Base-by-base conservation (phyloP, 2,329 filamentous ascomycete species). In the Coniosporium tulheliwenetii region DNA sequence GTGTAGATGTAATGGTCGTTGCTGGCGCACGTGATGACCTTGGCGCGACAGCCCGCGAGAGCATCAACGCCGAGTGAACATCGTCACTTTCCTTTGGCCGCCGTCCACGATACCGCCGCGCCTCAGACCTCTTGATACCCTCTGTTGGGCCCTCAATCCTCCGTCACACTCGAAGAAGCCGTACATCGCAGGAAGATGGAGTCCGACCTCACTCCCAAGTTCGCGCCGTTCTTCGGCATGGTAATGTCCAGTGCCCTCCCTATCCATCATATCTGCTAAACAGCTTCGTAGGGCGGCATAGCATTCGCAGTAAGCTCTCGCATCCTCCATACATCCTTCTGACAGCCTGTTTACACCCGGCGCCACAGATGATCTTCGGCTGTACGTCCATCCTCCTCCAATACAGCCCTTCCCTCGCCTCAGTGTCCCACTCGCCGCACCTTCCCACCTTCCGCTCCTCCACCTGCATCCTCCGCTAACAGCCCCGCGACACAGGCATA, bases 221-320 rank as follows among this genome's bases (percentile, higher is more conserved):
- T 87, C 60, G 84, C 84, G 66, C 83, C 83, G 52, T 91, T 89
- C 69, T 73, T 89, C 60, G 84, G 84, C 69, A 85, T 89, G 81
- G 82, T 86, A 69, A 26, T 26, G 19, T 26, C 19, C 19, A 26
- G 7, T 26, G 7, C 19, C 19, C 19, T 26, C 19, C 19, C 19
- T 26, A 26, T 26, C 19, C 19, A 26, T 7, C 7, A 26, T 7
- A 7, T 26, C 19, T 7, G 19, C 19, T 26, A 26, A 26, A 3
- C 19, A 26, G 19, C 10, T 30, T 29, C 39, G 39, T 57, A 85
- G 81, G 81, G 72, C 54, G 82, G 82, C 54, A 85, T 89, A 57
- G 79, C 79, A 44, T 75, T 77, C 53, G 81, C 82, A 57, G 64
- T 67, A 58, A 59, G 63, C 57, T n/a, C 40, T 13, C 10, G 36